Evolutionary conservation across 2,329 filamentous ascomycete species (phyloP), one percentile per base, ranked within the genome.

Genomic region (Ilyonectria robusta): DNA sequence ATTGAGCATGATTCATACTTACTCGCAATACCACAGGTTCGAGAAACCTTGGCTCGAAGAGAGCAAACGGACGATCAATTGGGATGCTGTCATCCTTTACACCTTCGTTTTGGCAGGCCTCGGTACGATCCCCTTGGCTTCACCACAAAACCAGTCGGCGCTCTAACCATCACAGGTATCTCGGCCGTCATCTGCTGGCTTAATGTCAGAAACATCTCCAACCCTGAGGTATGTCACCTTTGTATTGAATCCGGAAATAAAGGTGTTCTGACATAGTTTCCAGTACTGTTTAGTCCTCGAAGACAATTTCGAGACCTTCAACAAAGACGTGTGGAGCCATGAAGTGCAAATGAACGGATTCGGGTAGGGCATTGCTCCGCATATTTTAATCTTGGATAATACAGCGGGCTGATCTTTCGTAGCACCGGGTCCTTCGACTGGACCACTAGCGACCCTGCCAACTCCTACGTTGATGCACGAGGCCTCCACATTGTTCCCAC

Each of bases 401-500:
- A 5, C 47, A 50, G 23, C 9, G 1, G 0, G 35, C 61, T 74
- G 13, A 73, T 19, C 1, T 17, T 5, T 6, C 2, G 4, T 19
- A 75, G 72, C 7, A 75, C 62, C 9, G 83, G 83, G 4, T 78
- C 83, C 33, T 87, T 87, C 74, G 85, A 87, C 77, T 86, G 84
- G 85, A 87, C 85, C 0, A 87, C 85, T 2, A 77, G 75, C 6
- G 84, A 86, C 68, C 67, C 77, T 0, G 73, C 75, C 61, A 87
- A 87, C 71, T 79, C 82, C 26, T 87, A 82, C 71, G 79, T 82
- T 26, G 83, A 86, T 66, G 75, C 72, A 1, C 78, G 84, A 44
- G 84, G 84, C 8, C 79, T 87, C 23, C 84, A 86, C 71, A 87
- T 87, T 35, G 81, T 85, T 9, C 85, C 85, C 10, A 87, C 85